Percentiles rank a stretch among this genome's conserved stretches.
Conservation (phyloP, 768 basidiomycete genomes). For the Crucibulum laeve region DNA sequence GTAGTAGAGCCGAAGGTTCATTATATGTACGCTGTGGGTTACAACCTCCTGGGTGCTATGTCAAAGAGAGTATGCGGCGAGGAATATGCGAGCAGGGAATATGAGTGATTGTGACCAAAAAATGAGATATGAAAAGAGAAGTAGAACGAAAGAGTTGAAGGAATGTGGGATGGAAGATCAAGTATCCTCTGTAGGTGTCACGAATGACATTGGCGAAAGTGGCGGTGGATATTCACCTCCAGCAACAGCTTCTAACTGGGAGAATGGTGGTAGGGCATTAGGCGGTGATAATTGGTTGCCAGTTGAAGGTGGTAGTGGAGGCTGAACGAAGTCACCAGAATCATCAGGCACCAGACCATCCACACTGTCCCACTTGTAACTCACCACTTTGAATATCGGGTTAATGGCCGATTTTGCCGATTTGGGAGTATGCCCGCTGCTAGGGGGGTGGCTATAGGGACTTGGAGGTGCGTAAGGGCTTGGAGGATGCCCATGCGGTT, state of each 20-base stretch:
- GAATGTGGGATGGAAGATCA: conserved; percentile 25
- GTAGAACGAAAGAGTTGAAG: conserved; percentile 19
- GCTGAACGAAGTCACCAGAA: conserved; percentile 34
- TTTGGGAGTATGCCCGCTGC: conserved; percentile 57
- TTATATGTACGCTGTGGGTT: conserved; percentile 32
- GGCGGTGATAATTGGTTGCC: conserved; percentile 28
- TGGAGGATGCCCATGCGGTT: conserved; percentile 43
- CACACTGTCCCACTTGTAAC: conserved; percentile 41
- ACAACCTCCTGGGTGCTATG: conserved; percentile 39
- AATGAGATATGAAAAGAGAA: conserved; percentile 16
- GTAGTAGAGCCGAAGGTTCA: conserved; percentile 29
- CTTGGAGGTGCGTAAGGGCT: conserved; percentile 41
- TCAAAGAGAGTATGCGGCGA: conserved; percentile 22
- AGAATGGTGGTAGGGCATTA: conserved; percentile 69
- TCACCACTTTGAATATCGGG: conserved; percentile 88
- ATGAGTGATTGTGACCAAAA: conserved; percentile 9
- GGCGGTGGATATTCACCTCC: conserved; percentile 64
- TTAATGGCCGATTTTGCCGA: conserved; percentile 72
- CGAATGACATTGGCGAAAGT: conserved; percentile 73
- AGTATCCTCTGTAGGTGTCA: conserved; percentile 41
- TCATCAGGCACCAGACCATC: conserved; percentile 30
- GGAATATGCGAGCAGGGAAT: conserved; percentile 13
- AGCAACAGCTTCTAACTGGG: conserved; percentile 79
- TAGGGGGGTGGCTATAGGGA: conserved; percentile 55
- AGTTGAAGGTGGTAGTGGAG: conserved; percentile 36